Evolutionary conservation across 2,329 filamentous ascomycete species (phyloP).

Genomic region (Ophiostoma tasmaniense): DNA sequence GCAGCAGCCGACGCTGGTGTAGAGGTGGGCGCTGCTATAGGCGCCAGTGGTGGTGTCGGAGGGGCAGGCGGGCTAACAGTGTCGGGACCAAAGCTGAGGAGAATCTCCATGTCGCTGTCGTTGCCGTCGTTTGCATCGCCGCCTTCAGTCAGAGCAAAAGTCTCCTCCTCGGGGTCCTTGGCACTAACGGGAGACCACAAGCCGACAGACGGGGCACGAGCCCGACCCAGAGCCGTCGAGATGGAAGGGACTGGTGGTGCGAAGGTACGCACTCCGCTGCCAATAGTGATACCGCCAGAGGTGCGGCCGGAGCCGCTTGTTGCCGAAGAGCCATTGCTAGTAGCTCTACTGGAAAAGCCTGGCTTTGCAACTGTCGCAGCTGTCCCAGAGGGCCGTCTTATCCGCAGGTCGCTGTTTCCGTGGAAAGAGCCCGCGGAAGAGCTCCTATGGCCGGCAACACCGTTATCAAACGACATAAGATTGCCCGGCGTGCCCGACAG

Average conservation of each 20-base stretch:
- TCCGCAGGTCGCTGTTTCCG: constrained; percentile 22
- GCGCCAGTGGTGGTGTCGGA: not conserved
- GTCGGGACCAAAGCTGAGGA: constrained; percentile 20
- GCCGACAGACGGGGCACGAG: constrained; percentile 37
- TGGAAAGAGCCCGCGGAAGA: constrained; percentile 37
- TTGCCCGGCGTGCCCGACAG: constrained; percentile 28
- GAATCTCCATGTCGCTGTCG: constrained; percentile 34
- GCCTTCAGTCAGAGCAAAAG: constrained; percentile 29
- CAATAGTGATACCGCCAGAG: constrained; percentile 10
- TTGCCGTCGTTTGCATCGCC: constrained; percentile 30
- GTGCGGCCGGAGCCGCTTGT: constrained; percentile 18
- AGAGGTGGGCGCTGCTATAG: not conserved
- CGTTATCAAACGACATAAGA: constrained; percentile 21
- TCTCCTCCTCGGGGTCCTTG: constrained; percentile 31
- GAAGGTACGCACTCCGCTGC: constrained; percentile 29
- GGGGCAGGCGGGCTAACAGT: not conserved
- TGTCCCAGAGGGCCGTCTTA: constrained; percentile 16
- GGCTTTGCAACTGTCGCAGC: constrained; percentile 6
- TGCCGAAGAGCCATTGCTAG: constrained; percentile 10
- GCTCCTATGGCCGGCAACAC: constrained; percentile 32
- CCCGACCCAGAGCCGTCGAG: constrained; percentile 22
- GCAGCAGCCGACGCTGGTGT: not conserved
- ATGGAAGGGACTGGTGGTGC: constrained; percentile 8
- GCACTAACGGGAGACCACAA: constrained; percentile 38
- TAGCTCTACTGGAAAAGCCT: not conserved